Percentiles rank a stretch among this genome's conserved stretches.
Evolutionary conservation across 495 filamentous ascomycete genomes (phyloP).

Genomic region (Sphaerosporella brunnea): DNA sequence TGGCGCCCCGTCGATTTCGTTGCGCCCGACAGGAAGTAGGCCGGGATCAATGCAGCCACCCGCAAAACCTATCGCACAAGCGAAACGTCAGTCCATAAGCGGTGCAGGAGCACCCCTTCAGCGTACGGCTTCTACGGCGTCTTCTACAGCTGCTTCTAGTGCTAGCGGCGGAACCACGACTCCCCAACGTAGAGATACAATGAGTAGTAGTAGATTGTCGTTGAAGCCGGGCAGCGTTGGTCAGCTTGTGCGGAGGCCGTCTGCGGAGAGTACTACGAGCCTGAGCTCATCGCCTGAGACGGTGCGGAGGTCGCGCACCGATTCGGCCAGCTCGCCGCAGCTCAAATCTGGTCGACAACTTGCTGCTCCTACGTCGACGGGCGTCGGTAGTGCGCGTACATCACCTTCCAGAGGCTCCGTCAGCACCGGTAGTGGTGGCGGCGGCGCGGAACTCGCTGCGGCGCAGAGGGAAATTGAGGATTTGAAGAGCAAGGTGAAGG

Average conservation of each 20-base stretch:
- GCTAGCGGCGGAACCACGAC: background rate
- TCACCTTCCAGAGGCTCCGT: constrained; percentile 21
- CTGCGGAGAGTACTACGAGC: constrained; percentile 12
- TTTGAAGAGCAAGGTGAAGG: constrained; percentile 55
- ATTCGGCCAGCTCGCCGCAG: no score
- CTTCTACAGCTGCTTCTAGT: constrained; percentile 8
- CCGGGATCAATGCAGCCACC: constrained; percentile 56
- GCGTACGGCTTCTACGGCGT: constrained; percentile 17
- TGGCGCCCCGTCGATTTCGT: constrained; percentile 33
- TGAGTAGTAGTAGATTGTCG: constrained; percentile 13
- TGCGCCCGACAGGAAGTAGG: constrained; percentile 16
- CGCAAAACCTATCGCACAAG: background rate
- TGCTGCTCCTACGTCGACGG: no score
- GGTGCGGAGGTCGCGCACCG: background rate
- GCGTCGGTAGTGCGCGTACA: constrained; percentile 6
- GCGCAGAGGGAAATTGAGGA: constrained; percentile 53
- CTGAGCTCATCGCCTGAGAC: constrained; percentile 16
- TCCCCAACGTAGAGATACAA: background rate
- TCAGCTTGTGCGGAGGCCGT: constrained; percentile 11
- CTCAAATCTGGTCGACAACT: no score
- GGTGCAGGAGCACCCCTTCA: constrained; percentile 9
- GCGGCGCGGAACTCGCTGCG: constrained; percentile 25
- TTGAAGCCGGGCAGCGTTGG: constrained; percentile 17
- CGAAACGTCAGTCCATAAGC: background rate
- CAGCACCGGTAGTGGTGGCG: no score